Conservation (phyloP, 805 yeast genomes). For the Wickerhamomyces hampshirensis region DNA sequence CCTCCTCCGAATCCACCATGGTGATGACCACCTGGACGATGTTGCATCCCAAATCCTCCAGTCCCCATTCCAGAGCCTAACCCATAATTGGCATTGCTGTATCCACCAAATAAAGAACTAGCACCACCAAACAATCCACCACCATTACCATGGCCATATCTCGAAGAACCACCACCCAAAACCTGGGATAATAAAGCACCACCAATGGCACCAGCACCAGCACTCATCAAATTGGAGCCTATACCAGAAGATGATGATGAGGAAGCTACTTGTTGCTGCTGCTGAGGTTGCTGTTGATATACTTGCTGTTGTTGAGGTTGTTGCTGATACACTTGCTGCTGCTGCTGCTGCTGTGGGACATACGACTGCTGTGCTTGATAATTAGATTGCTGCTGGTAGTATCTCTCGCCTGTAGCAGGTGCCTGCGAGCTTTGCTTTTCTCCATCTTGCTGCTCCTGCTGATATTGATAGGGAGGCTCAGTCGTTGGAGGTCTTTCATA, state of each 20-base stretch:
- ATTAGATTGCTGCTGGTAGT: too few relatives aligned
- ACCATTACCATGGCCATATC: constrained; percentile 4
- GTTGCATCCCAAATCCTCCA: neutral
- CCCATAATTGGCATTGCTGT: neutral
- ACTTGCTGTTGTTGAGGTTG: constrained; percentile 18
- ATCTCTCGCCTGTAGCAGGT: too few relatives aligned
- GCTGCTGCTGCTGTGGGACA: neutral
- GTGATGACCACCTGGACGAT: neutral
- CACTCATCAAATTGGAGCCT: constrained; percentile 22
- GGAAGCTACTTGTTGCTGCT: constrained; percentile 1
- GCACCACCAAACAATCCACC: neutral
- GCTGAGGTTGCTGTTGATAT: constrained; percentile 12
- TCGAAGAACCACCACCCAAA: constrained; percentile 19
- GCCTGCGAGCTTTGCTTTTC: neutral
- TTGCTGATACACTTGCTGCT: constrained; percentile 7
- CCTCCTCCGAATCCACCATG: neutral
- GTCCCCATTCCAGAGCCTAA: neutral
- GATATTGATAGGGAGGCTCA: neutral
- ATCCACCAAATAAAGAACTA: constrained; percentile 6
- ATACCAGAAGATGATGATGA: constrained; percentile 22
- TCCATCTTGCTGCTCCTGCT: neutral
- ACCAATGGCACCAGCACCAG: constrained; percentile 50
- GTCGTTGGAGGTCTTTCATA: constrained; percentile 5
- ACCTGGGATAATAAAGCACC: constrained; percentile 43
- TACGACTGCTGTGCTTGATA: too few relatives aligned